Base-by-base conservation (phyloP, 345 rosid genomes). In the Trapa incisa region DNA sequence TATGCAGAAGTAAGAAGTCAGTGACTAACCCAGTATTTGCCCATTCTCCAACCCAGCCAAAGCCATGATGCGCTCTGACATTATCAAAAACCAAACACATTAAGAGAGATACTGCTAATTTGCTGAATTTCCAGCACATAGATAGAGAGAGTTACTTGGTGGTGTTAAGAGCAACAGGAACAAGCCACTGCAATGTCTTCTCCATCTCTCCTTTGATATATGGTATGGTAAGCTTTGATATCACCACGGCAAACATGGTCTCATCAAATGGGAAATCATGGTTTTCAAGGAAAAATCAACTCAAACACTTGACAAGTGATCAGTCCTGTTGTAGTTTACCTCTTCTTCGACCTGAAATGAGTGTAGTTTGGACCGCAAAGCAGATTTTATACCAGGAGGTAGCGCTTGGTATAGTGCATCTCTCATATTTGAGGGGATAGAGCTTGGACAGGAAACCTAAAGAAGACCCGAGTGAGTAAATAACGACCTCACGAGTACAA, bases 11-110 rank as follows among this genome's bases (percentile, higher is more conserved):
- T 22, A 22, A 52, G 56, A 64, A 47, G 42, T 38, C 14, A 12
- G 36, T 37, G 69, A 58, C 57, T 79, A 75, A 91, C 98, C 99
- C 99, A 0, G 96, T 84, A 72, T 90, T 91, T 22, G 99, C 99
- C 99, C 97, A 91, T 83, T 94, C 96, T 75, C 99, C 99, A 65
- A 94, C 99, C 99, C 99, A 94, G 56, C 99, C 99, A 72, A 94
- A 91, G 70, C 99, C 99, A 58, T 94, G 99, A 85, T 94, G 99
- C 57, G 99, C 99, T 73, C 97, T 94, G 71, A 8, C 68, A 78
- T 57, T 57, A 64, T 70, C 17, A 70, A 66, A 73, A 48, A 35
- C 65, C 37, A 54, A 77, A 74, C 50, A 76, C 61, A 33, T 64
- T 22, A 65, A 47, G 71, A 43, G 16, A 60, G 65, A 63, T 58